A percentile compares a stretch with the other conserved stretches of the same genome.
These are phyloP conservation scores for Aquanectria penicillioides DNA, from an alignment of 2,329 filamentous ascomycete species.

Conservation along the genomic window DNA sequence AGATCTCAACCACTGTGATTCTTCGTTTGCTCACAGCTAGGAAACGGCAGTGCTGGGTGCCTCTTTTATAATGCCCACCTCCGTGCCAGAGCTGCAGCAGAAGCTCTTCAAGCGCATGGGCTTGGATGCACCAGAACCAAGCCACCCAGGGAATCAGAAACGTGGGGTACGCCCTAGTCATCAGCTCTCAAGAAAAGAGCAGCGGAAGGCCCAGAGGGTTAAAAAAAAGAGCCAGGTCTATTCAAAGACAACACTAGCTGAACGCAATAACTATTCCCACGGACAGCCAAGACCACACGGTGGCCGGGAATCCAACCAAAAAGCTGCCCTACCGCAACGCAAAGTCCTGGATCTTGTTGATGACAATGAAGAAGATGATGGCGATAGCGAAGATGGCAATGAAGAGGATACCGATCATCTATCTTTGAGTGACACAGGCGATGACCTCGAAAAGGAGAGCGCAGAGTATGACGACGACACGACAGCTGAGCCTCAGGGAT, in stretches of 20 bases:
- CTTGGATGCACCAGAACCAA: constrained; percentile 41
- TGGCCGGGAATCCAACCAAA: constrained; percentile 3
- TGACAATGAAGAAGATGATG: constrained; percentile 32
- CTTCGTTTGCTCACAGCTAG: no score
- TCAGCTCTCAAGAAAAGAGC: constrained; percentile 65
- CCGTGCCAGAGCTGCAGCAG: constrained; percentile 48
- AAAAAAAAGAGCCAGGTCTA: constrained; percentile 64
- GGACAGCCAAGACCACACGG: constrained; percentile 18
- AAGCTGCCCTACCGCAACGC: constrained; percentile 4
- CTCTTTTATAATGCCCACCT: constrained; percentile 29
- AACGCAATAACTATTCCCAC: constrained; percentile 17
- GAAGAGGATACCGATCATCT: constrained; percentile 43
- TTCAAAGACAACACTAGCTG: constrained; percentile 29
- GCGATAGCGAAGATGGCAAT: constrained; percentile 7
- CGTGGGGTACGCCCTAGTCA: constrained; percentile 28
- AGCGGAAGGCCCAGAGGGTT: constrained; percentile 72
- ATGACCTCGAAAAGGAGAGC: constrained; percentile 34
- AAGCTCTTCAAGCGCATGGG: constrained; percentile 52
- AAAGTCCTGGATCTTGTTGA: constrained; percentile 16
- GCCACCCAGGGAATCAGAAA: constrained; percentile 23
- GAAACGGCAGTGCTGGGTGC: no score
- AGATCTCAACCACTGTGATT: no score
- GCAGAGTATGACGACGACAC: constrained; percentile 35
- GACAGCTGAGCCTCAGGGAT: constrained; percentile 20
- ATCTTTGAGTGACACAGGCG: constrained; percentile 37